phyloP scores from a whole-genome alignment of 371 early-diverging fungal genomes.

The Basidiobolus meristosporus region DNA sequence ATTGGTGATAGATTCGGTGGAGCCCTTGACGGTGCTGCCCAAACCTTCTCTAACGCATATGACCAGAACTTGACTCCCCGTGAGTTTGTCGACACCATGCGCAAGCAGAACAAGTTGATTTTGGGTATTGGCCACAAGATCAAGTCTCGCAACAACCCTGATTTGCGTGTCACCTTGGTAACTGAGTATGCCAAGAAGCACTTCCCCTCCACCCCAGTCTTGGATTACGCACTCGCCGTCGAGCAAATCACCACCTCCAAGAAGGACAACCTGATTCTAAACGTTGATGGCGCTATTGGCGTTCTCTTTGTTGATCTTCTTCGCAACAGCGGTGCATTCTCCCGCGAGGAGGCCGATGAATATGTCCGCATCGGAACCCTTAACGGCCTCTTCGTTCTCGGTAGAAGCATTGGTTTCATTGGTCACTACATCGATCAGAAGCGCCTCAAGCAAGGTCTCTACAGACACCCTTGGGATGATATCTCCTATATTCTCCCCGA shows the following conservation, averaged over 20 bases:
- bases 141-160: slow-evolving; percentile 96
- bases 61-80: slow-evolving; percentile 76
- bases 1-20: slow-evolving; percentile 94
- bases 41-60: slow-evolving; percentile 71
- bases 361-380: slow-evolving; percentile 89
- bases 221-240: slow-evolving; percentile 86
- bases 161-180: slow-evolving; percentile 86
- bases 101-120: slow-evolving; percentile 76
- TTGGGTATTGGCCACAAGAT: slow-evolving; percentile 97
- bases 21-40: slow-evolving; percentile 91
- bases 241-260: slow-evolving; percentile 91
- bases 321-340: slow-evolving; percentile 83
- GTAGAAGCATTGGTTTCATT: slow-evolving; percentile 90
- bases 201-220: slow-evolving; percentile 74
- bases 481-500: slow-evolving; percentile 72
- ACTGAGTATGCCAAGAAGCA: slow-evolving; percentile 77
- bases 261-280: slow-evolving; percentile 95
- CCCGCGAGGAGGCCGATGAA: slow-evolving; percentile 88
- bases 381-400: slow-evolving; percentile 92
- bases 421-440: slow-evolving; percentile 93
- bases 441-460: slow-evolving; percentile 90
- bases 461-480: slow-evolving; percentile 97
- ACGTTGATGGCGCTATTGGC: slow-evolving; percentile 94
- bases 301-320: slow-evolving; percentile 89
- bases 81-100: slow-evolving; percentile 81